Base-by-base conservation (phyloP, 176 grass and related monocot genomes). In the Ensete ventricosum region DNA sequence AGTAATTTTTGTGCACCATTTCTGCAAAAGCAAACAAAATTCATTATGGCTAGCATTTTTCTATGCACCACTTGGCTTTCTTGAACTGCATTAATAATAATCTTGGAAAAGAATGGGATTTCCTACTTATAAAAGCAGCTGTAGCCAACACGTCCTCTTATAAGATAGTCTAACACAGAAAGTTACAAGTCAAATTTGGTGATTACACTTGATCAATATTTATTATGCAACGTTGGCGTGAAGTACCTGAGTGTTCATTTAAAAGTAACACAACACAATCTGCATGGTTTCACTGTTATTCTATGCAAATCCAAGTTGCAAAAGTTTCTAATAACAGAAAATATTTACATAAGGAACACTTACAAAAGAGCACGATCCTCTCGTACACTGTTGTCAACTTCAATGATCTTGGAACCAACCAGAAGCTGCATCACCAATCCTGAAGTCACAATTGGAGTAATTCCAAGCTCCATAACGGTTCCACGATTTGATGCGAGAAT, bases 401-500 rank as follows among this genome's bases (percentile, higher is more conserved):
- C 85, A 86, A 92, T 88, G 17, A 92, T 88, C 85, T 91, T 91
- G 22, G 85, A 88, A 53, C 85, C 81, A 57, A 92, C 86, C 14
- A 92, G 27, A 52, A 92, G 85, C 76, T 92, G 89, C 89, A 92
- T 84, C 17, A 92, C 86, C 83, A 92, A 78, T 26, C 89, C 89
- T 74, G 89, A 92, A 66, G 89, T 92, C 9, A 92, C 89, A 54
- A 88, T 92, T 66, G 89, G 89, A 51, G 89, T 92, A 13, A 92
- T 92, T 76, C 89, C 89, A n/a, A 92, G 81, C 79, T 92, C 89
- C 89, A 92, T 92, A 3, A 92, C 89, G 51, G 86, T 92, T 74
- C 89, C 89, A 84, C 86, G 81, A 81, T 86, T 92, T 73, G 86
- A 92, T 51, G 89, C 89, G 69, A 92, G 89, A 74, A 92, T 92